phyloP scores from a whole-genome alignment of 176 grass and related monocot species.

The Luzula sylvatica region DNA sequence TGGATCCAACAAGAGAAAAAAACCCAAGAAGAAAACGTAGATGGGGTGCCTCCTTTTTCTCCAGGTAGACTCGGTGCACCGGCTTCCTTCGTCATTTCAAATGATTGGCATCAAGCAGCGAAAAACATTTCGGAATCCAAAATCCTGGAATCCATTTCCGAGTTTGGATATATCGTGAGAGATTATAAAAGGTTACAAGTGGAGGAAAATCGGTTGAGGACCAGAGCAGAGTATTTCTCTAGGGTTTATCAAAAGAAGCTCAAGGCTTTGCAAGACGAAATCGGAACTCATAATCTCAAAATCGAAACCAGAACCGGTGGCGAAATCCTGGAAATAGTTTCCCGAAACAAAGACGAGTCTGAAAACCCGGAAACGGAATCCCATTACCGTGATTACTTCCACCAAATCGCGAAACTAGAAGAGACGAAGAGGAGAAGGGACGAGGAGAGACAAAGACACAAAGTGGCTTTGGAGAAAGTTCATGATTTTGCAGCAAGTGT shows the following conservation, averaged over 20 bases:
- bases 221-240: conserved; percentile 29
- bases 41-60: conserved; percentile 77
- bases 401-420: conserved; percentile 21
- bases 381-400: conserved; percentile 7
- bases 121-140: conserved; percentile 48
- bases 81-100: conserved; percentile 43
- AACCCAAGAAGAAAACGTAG: conserved; percentile 26
- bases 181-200: conserved; percentile 40
- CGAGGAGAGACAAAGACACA: conserved; percentile 39
- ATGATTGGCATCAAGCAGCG: conserved; percentile 69
- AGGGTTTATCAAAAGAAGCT: conserved; percentile 29
- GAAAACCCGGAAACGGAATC: conserved; percentile 15
- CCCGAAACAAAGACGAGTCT: conserved; percentile 1
- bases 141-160: conserved; percentile 27
- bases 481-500: conserved; percentile 38
- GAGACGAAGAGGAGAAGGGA: conserved; percentile 36
- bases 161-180: conserved; percentile 32
- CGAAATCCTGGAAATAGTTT: conserved; percentile 22
- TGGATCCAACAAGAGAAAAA: conserved; percentile 58
- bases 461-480: conserved; percentile 28
- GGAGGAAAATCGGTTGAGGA: conserved; percentile 38
- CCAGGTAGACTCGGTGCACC: conserved; percentile 47
- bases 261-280: conserved; percentile 21
- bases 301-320: neutral
- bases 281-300: conserved; percentile 1